These are phyloP conservation scores for Teratosphaeria nubilosa DNA, from an alignment of 2,329 filamentous ascomycete species.

Conservation along the genomic window DNA sequence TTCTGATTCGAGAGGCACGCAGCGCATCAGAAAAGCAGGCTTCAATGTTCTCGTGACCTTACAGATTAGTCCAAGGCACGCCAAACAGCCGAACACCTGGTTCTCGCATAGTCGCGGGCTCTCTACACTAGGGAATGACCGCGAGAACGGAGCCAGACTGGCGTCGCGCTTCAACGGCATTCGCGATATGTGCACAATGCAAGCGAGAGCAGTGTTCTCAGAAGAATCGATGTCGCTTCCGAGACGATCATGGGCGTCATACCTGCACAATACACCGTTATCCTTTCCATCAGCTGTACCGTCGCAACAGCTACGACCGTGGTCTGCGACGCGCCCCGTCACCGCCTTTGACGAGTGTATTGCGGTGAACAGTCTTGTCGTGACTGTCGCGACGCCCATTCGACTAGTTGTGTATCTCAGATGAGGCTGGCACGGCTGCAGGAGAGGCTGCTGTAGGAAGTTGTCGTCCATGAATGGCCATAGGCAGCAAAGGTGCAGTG, in stretches of 20 bases:
- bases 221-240: neutral
- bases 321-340: too few relatives aligned
- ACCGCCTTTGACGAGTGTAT: neutral
- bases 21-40: neutral
- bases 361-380: too few relatives aligned
- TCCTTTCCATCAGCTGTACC: neutral
- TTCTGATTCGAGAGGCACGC: too few relatives aligned
- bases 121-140: neutral
- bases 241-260: neutral
- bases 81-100: too few relatives aligned
- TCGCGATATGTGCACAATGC: neutral
- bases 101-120: too few relatives aligned
- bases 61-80: too few relatives aligned
- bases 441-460: too few relatives aligned
- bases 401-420: too few relatives aligned
- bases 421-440: too few relatives aligned
- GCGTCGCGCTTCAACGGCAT: neutral
- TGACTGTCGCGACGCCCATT: too few relatives aligned
- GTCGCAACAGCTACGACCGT: neutral
- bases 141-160: neutral
- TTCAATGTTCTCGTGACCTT: neutral
- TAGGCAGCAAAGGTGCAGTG: too few relatives aligned
- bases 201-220: neutral
- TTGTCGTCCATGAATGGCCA: too few relatives aligned
- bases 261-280: neutral